Base-by-base conservation (phyloP, 2,329 filamentous ascomycete genomes). In the Fusarium sp. region DNA sequence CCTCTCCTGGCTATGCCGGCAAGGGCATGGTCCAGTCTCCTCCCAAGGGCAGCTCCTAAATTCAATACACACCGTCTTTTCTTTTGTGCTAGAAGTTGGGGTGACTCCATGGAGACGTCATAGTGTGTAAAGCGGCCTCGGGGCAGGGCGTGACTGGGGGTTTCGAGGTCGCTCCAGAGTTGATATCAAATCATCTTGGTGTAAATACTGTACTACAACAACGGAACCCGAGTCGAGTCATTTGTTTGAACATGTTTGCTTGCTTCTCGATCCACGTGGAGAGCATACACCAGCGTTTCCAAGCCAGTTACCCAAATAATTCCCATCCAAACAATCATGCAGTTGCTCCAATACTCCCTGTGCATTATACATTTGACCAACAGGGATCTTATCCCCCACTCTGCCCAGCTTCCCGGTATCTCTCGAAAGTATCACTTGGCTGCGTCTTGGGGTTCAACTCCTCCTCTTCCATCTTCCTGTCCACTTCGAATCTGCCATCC, bases 1-100 rank as follows among this genome's bases (percentile, higher is more conserved):
- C 90, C 73, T 91, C 91, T 78, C 88, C 91, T 79, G 90, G 89
- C 75, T 97, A 96, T 85, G 83, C 82, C 71, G 93, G 93, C 81
- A 87, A 88, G 79, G 92, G 93, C 77, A 87, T 89, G 82, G 87
- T 97, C 73, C 93, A 97, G 85, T 89, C 87, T 69, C 83, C 86
- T 75, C 84, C 86, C 74, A 83, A 84, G 79, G 79, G 82, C 73
- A 76, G 79, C 75, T 75, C 79, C 75, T 86, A 84, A 82, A 69
- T 56, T 65, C 65, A 67, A 72, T 64, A 71, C 61, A 70, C 72
- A 61, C 70, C 69, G 61, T 70, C 57, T 68, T 79, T 75, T 76
- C 73, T 69, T 77, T 77, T 79, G 74, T 79, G 62, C 73, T 77
- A 77, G 74, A 79, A 76, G 72, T 66, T 71, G 73, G 67, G 67